phyloP scores from a whole-genome alignment of 495 filamentous ascomycete species.

The Cetradonia linearis region DNA sequence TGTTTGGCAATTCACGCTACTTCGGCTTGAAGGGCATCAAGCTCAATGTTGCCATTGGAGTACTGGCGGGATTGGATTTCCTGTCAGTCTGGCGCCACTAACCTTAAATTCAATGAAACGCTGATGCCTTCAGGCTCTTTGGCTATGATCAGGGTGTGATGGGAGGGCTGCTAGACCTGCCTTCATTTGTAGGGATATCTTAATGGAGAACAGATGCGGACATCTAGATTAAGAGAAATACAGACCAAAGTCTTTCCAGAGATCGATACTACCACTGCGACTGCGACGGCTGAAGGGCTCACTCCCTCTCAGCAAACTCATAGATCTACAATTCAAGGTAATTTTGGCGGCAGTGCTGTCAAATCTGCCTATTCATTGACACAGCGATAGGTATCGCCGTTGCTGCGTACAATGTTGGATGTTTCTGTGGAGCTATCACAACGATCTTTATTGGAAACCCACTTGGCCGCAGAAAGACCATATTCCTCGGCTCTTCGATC shows the following conservation, averaged over 20 bases:
- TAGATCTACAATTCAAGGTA: constrained; percentile 49
- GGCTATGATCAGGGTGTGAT: constrained; percentile 44
- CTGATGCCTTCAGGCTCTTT: constrained; percentile 30
- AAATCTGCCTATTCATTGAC: constrained; percentile 3
- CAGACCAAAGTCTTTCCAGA: constrained; percentile 44
- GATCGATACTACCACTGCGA: constrained; percentile 39
- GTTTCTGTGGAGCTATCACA: constrained; percentile 59
- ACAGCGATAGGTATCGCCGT: constrained; percentile 42
- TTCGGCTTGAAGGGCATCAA: constrained; percentile 56
- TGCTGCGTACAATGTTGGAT: constrained; percentile 64
- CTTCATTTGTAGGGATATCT: constrained; percentile 14
- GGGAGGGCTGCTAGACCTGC: constrained; percentile 25
- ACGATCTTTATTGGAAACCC: constrained; percentile 62
- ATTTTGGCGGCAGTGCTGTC: not conserved
- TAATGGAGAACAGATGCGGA: not conserved
- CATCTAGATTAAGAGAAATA: constrained; percentile 23
- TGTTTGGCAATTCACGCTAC: constrained; percentile 40
- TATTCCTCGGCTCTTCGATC: constrained; percentile 59
- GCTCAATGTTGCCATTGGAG: constrained; percentile 57
- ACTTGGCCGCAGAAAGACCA: constrained; percentile 59
- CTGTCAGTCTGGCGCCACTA: constrained; percentile 24
- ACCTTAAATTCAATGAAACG: not conserved
- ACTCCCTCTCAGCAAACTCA: constrained; percentile 27
- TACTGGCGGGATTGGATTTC: constrained; percentile 64
- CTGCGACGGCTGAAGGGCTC: constrained; percentile 23